Evolutionary conservation across 2,329 filamentous ascomycete species (phyloP).

Genomic region (Colletotrichum sidae): DNA sequence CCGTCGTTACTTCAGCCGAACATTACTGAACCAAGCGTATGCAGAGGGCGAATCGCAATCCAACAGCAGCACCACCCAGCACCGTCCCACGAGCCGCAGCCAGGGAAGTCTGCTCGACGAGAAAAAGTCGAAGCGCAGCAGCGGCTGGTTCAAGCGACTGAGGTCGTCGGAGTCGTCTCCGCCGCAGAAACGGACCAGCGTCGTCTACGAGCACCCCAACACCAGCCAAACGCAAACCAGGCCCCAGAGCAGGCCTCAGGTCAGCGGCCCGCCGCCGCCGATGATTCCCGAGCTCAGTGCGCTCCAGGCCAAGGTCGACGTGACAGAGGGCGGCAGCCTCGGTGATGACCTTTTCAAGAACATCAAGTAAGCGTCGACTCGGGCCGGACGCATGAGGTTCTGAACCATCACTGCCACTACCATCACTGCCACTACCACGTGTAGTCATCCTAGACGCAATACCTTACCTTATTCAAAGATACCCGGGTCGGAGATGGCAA

Average conservation of each 20-base stretch:
- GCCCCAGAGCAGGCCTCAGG: slow-evolving; percentile 34
- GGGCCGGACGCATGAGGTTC: neutral
- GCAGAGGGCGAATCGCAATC: slow-evolving; percentile 60
- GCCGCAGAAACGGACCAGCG: slow-evolving; percentile 55
- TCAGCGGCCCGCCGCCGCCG: slow-evolving; percentile 64
- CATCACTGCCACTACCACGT: too few species aligned
- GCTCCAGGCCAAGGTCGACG: slow-evolving; percentile 61
- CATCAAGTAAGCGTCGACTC: slow-evolving; percentile 59
- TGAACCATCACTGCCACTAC: too few species aligned
- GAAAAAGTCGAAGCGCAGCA: slow-evolving; percentile 66
- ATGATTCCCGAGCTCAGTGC: slow-evolving; percentile 70
- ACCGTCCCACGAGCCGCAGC: slow-evolving; percentile 63
- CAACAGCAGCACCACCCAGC: slow-evolving; percentile 47
- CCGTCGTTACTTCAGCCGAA: slow-evolving; percentile 67
- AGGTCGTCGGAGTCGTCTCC: slow-evolving; percentile 51
- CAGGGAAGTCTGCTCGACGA: slow-evolving; percentile 62
- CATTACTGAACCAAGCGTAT: slow-evolving; percentile 65
- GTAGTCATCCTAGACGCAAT: too few species aligned
- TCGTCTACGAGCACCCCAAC: slow-evolving; percentile 53
- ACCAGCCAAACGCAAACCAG: slow-evolving; percentile 37
- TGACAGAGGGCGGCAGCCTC: slow-evolving; percentile 56
- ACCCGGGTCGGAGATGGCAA: slow-evolving; percentile 32
- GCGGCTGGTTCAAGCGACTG: slow-evolving; percentile 70
- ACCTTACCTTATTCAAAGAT: slow-evolving; percentile 5
- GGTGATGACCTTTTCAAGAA: slow-evolving; percentile 69